phyloP scores from a whole-genome alignment of 2,329 filamentous ascomycete species.

The Plenodomus lindquistii region DNA sequence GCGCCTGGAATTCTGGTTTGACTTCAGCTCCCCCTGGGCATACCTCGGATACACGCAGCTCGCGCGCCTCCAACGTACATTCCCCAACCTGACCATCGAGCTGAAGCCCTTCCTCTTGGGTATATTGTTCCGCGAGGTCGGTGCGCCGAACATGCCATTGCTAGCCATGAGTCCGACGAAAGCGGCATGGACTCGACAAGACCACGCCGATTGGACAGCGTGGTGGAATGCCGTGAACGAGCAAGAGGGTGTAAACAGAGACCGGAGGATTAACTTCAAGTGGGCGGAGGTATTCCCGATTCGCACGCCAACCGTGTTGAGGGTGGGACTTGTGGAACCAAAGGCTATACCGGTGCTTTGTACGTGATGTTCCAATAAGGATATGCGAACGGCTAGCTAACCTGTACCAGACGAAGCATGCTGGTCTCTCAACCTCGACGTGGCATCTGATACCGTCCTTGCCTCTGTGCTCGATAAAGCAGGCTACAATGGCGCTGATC shows the following conservation, averaged over 20 bases:
- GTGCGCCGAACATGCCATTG: constrained; percentile 38
- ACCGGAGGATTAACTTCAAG: constrained; percentile 32
- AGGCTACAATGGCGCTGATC: constrained; percentile 28
- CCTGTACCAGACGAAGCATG: constrained; percentile 31
- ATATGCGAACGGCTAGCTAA: constrained; percentile 12
- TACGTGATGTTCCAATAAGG: constrained; percentile 9
- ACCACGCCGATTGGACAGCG: constrained; percentile 37
- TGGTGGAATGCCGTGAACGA: constrained; percentile 39
- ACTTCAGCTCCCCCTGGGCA: constrained; percentile 42
- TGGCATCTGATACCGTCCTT: constrained; percentile 32
- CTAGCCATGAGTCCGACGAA: constrained; percentile 28
- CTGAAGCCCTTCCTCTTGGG: constrained; percentile 42
- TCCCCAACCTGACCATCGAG: constrained; percentile 28
- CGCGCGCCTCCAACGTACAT: constrained; percentile 27
- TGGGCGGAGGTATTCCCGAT: constrained; percentile 41
- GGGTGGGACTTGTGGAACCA: constrained; percentile 36
- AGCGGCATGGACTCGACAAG: constrained; percentile 30
- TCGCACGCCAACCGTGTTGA: constrained; percentile 37
- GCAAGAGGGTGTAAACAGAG: constrained; percentile 24
- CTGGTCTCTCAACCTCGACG: constrained; percentile 36
- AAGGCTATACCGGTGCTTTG: constrained; percentile 25
- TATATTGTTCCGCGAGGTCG: constrained; percentile 41
- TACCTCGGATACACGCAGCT: constrained; percentile 42
- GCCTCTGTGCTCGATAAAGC: constrained; percentile 26
- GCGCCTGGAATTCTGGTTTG: constrained; percentile 40